Evolutionary conservation across 2,329 filamentous ascomycete species (phyloP).

Genomic region (Gnomoniopsis sp.): DNA sequence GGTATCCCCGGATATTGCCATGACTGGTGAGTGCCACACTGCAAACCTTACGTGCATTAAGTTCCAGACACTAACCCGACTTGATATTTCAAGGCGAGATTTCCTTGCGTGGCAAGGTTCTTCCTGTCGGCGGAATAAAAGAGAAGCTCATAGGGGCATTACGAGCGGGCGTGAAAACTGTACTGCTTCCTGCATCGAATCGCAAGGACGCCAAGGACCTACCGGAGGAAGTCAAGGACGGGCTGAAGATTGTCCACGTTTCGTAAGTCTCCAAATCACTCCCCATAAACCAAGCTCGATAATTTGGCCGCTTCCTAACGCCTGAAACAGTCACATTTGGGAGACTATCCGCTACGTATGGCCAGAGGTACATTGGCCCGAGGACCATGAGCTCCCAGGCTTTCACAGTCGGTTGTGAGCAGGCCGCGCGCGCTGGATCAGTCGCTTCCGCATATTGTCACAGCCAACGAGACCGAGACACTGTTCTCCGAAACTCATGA

Average conservation of each 20-base stretch:
- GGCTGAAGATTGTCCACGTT: slow-evolving; percentile 85
- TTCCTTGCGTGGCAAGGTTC: slow-evolving; percentile 81
- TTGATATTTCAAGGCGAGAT: slow-evolving; percentile 55
- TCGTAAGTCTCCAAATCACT: slow-evolving; percentile 53
- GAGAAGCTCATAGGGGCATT: slow-evolving; percentile 96
- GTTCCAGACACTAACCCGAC: slow-evolving; percentile 21
- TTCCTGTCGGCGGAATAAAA: slow-evolving; percentile 95
- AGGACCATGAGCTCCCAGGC: slow-evolving; percentile 60
- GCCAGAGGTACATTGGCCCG: slow-evolving; percentile 85
- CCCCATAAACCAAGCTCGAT: slow-evolving; percentile 17
- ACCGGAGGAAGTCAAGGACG: slow-evolving; percentile 82
- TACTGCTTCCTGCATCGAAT: slow-evolving; percentile 83
- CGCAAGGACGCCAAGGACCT: slow-evolving; percentile 89
- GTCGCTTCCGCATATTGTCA: slow-evolving; percentile 9
- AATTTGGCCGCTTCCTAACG: slow-evolving; percentile 22
- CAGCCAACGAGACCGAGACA: slow-evolving; percentile 15
- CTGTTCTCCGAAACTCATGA: slow-evolving; percentile 11
- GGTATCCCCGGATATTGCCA: slow-evolving; percentile 88
- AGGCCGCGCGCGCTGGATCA: background rate
- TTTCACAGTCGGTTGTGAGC: slow-evolving; percentile 75
- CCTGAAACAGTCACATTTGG: slow-evolving; percentile 72
- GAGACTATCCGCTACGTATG: slow-evolving; percentile 88
- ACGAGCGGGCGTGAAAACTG: slow-evolving; percentile 90
- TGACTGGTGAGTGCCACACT: slow-evolving; percentile 64
- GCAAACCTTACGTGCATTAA: slow-evolving; percentile 21